These are phyloP conservation scores for Zymoseptoria pseudotritici DNA, from an alignment of 2,329 filamentous ascomycete species.

Conservation along the genomic window DNA sequence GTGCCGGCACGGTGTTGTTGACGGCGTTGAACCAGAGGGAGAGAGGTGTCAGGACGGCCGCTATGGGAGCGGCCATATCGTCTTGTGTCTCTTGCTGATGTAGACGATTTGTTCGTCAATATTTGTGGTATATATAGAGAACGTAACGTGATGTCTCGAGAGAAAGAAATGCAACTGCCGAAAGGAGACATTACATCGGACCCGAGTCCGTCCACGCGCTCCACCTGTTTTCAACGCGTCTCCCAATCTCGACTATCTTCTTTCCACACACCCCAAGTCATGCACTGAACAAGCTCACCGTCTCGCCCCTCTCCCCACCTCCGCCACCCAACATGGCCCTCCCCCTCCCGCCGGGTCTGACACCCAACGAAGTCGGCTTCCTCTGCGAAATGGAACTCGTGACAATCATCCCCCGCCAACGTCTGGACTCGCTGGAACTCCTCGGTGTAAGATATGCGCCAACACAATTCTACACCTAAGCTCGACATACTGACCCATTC, in stretches of 20 bases:
- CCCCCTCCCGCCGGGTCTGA: constrained; percentile 58
- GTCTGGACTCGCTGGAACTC: constrained; percentile 76
- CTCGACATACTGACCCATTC: background rate
- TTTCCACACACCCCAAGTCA: background rate
- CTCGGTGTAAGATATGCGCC: constrained; percentile 62
- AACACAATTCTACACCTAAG: constrained; percentile 1
- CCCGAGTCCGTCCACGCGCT: background rate
- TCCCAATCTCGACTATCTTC: background rate
- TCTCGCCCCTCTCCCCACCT: background rate
- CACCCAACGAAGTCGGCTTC: constrained; percentile 84
- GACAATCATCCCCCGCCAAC: constrained; percentile 83
- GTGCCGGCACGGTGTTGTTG: constrained; percentile 44
- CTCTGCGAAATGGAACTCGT: constrained; percentile 96
- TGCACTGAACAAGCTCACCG: background rate
- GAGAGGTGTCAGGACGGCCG: constrained; percentile 16
- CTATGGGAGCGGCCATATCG: constrained; percentile 16
- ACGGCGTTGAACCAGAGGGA: constrained; percentile 32
- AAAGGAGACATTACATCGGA: background rate
- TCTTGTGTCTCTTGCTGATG: background rate
- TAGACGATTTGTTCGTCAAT: too few species aligned
- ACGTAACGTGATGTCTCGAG: background rate
- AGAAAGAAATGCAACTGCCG: background rate
- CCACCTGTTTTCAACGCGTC: background rate
- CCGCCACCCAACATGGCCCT: constrained; percentile 46
- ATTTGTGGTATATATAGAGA: too few species aligned